Base-by-base conservation (phyloP, 106 monocot genomes). In the Dendrobium nobile region DNA sequence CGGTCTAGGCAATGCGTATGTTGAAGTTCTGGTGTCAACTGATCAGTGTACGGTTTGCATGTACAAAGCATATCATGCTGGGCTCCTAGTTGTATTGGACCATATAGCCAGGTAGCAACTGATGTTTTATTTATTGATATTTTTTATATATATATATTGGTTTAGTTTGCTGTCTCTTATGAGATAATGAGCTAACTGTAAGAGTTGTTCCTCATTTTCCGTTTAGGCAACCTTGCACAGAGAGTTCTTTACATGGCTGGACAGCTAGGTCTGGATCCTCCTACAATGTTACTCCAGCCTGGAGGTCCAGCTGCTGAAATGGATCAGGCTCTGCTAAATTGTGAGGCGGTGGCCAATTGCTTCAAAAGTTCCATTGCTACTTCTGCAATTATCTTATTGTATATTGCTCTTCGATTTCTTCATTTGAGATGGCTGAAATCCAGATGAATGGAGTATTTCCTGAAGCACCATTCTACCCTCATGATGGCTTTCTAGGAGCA, bases 61-160 rank as follows among this genome's bases (percentile, higher is more conserved):
- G 97, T 98, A n/a, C 97, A 98, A 79, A 98, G 97, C 78, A 91
- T 98, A 80, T 98, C 97, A 70, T 92, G 90, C 79, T 98, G 97
- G 97, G 97, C 97, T n/a, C 97, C 97, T 84, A 92, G 97, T 89
- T 94, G 94, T 82, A 98, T 98, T 80, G 97, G 97, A 43, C 97
- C 97, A 82, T 98, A 98, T 77, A 98, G 97, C 84, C 97, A 98
- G 94, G 94, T 89, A 84, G 79, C 41, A 22, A 31, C 33, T 22
- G 43, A 41, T 74, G 41, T 8, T 15, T 74, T n/a, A n/a, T n/a
- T n/a, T n/a, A n/a, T 42, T 70, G 0, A 70, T 67, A 37, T 70
- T 37, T 37, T 37, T 37, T 2, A 37, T 67, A 67, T 73, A 73
- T n/a, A n/a, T 16, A 74, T 41, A 18, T 43, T 42, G 74, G 70